Evolutionary conservation across 208 protist genomes (phyloP), one percentile per base, ranked within the genome.

Genomic region (Trypanosoma cruzi): DNA sequence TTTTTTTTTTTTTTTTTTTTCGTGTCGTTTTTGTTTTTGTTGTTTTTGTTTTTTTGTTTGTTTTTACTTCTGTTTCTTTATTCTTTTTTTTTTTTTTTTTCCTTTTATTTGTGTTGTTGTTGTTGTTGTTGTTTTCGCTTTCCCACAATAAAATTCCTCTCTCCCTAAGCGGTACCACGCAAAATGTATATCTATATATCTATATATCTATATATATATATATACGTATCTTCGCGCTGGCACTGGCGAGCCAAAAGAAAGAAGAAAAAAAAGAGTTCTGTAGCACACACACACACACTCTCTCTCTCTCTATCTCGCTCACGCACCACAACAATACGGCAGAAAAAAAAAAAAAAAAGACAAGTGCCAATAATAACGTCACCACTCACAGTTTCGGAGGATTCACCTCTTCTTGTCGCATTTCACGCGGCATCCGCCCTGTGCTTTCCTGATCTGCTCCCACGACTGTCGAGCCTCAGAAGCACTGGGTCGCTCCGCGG

Each of bases 401-500:
- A 16, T 14, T 44, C 40, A 44, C 40, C 18, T 44, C 40, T 13
- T 1, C 11, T 14, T 14, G 40, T 44, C 40, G 8, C 40, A 14
- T 7, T 14, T 16, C 7, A 44, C 8, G 40, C 40, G 7, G 11
- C 29, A 18, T 66, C 7, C 48, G 0, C 34, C 24, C 69, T 54
- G 24, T 4, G 34, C 34, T 29, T 53, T n/a, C 22, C 86, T 44
- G 26, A 95, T 81, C 13, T 81, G 67, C 37, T 78, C 68, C 87
- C 87, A 93, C 46, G 58, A 54, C n/a, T 81, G 61, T 16, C 92
- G 56, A 11, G 90, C 90, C 61, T 80, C 81, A 16, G 64, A 53
- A 11, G 85, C 84, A 52, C 78, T 92, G 6, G 87, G 90, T 6
- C 90, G 68, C 64, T 83, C 60, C 62, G 90, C 58, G 11, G 87